These are phyloP conservation scores for Entrophospora sp. DNA, from an alignment of 192 early-diverging fungal genomes.

Conservation along the genomic window DNA sequence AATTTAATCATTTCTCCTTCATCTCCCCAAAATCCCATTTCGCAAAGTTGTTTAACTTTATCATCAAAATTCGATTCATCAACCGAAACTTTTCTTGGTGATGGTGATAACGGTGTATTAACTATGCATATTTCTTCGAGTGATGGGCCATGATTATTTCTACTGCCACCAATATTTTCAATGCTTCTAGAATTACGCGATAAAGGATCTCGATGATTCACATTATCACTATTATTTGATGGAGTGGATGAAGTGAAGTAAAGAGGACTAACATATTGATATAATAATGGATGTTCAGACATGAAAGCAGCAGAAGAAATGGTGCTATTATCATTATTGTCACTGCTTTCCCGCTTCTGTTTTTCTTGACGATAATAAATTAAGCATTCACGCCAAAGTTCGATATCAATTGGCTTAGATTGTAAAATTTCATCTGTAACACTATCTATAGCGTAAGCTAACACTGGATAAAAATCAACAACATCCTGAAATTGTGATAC, in stretches of 20 bases:
- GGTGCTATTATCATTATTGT: neutral
- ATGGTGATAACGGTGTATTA: neutral
- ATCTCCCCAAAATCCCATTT: slow-evolving; percentile 23
- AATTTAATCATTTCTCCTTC: slow-evolving; percentile 9
- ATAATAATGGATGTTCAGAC: no score
- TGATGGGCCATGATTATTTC: neutral
- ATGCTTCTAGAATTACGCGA: no score
- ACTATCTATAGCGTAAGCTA: slow-evolving; percentile 12
- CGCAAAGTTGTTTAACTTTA: neutral
- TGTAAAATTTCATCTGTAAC: slow-evolving; percentile 20
- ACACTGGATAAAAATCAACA: slow-evolving; percentile 12
- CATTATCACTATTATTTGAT: no score
- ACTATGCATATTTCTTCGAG: neutral
- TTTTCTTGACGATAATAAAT: neutral
- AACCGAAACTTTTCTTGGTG: slow-evolving; percentile 2
- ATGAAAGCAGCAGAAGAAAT: no score
- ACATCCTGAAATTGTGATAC: slow-evolving; percentile 21
- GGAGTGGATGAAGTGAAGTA: no score
- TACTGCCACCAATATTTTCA: no score
- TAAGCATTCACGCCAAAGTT: slow-evolving; percentile 14
- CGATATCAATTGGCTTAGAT: slow-evolving; percentile 13
- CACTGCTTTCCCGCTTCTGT: neutral
- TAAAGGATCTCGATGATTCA: no score
- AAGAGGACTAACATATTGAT: no score
- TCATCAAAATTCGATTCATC: neutral